phyloP scores from a whole-genome alignment of 75 land plant genomes.

The Isoetes taiwanensis region DNA sequence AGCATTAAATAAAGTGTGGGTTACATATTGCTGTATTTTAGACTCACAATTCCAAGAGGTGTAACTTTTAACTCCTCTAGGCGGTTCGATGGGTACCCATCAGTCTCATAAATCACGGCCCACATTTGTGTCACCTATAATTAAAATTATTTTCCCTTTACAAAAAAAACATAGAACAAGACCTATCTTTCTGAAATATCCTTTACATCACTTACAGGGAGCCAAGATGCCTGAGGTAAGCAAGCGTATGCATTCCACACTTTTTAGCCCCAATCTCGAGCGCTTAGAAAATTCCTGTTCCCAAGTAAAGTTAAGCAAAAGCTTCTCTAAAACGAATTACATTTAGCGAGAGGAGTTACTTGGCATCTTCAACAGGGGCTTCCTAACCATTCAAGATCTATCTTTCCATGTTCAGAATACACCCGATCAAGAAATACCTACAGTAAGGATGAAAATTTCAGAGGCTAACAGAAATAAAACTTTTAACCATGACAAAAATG shows the following conservation, averaged over 20 bases:
- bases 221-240: conserved; percentile 67
- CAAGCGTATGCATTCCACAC: conserved; percentile 80
- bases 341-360: conserved; percentile 38
- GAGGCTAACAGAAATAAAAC: too few species aligned
- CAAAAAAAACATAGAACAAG: not conserved
- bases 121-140: conserved; percentile 77
- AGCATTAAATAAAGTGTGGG: not conserved
- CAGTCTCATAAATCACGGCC: conserved; percentile 63
- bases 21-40: not conserved
- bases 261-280: conserved; percentile 64
- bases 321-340: not conserved
- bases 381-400: conserved; percentile 85
- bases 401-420: conserved; percentile 54
- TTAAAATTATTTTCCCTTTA: not conserved
- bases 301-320: not conserved
- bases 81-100: conserved; percentile 85
- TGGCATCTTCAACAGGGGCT: conserved; percentile 58
- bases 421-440: conserved; percentile 69
- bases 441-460: too few species aligned
- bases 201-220: conserved; percentile 52
- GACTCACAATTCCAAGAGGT: conserved; percentile 56
- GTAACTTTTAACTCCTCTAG: conserved; percentile 50
- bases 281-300: conserved; percentile 68
- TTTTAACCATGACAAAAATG: not conserved
- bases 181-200: not conserved